These are phyloP conservation scores for Salix viminalis DNA, from an alignment of 345 rosid genomes.

Conservation along the genomic window DNA sequence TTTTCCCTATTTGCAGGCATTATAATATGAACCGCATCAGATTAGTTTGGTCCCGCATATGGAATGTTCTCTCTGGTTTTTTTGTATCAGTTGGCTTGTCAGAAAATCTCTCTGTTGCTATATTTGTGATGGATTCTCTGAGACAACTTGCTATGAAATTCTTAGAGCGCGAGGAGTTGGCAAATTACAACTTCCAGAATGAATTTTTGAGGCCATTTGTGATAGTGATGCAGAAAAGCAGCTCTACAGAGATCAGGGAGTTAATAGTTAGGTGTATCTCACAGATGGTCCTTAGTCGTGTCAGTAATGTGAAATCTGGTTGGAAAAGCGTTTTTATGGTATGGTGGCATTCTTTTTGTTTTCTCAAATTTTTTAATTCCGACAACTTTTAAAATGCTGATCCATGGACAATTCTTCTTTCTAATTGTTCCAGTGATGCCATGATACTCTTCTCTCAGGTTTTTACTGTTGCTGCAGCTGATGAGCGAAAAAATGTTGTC, in stretches of 20 bases:
- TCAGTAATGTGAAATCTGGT: constrained; percentile 88
- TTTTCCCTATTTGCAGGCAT: constrained; percentile 56
- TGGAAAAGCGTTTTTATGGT: constrained; percentile 99
- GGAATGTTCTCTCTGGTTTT: constrained; percentile 92
- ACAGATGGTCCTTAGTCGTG: constrained; percentile 96
- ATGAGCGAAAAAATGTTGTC: constrained; percentile 79
- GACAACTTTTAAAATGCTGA: background rate
- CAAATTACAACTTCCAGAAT: constrained; percentile 94
- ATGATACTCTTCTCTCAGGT: constrained; percentile 43
- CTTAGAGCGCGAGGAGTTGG: constrained; percentile 92
- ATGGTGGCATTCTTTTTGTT: constrained; percentile 15
- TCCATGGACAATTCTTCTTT: background rate
- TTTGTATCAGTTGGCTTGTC: constrained; percentile 95
- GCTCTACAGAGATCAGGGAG: constrained; percentile 80
- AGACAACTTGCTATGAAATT: constrained; percentile 97
- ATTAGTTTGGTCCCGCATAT: constrained; percentile 94
- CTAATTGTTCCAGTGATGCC: background rate
- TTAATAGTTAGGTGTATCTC: constrained; percentile 87
- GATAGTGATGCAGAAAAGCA: constrained; percentile 90
- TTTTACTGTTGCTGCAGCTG: constrained; percentile 84
- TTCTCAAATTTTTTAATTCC: background rate
- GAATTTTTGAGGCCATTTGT: constrained; percentile 92
- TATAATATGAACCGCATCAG: constrained; percentile 96
- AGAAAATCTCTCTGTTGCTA: constrained; percentile 93
- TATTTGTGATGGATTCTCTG: constrained; percentile 93